Evolutionary conservation across 2,329 filamentous ascomycete genomes (phyloP).

Genomic region (Penicillium paneum): DNA sequence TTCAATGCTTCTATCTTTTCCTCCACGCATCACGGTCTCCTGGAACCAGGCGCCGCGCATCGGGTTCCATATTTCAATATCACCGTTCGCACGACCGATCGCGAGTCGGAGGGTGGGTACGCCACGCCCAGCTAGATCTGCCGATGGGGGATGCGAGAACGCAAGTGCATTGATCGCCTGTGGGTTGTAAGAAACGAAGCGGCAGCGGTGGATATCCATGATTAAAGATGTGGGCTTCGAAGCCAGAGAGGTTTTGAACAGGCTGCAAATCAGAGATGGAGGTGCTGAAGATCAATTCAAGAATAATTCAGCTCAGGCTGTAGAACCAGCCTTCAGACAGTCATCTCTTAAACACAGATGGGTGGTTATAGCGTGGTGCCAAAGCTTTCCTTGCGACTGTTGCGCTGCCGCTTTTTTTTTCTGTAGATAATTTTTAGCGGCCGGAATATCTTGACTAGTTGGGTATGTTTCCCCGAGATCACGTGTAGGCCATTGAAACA

Average conservation of each 20-base stretch:
- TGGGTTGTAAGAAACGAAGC: slow-evolving; percentile 89
- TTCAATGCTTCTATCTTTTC: slow-evolving; percentile 82
- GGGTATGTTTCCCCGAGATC: slow-evolving; percentile 6
- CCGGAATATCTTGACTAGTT: slow-evolving; percentile 26
- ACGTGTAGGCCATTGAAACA: not conserved
- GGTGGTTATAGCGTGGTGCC: slow-evolving; percentile 13
- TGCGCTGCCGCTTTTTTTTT: slow-evolving; percentile 29
- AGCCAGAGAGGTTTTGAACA: slow-evolving; percentile 13
- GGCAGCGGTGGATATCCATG: slow-evolving; percentile 97
- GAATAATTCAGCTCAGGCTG: slow-evolving; percentile 14
- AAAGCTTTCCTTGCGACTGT: slow-evolving; percentile 17
- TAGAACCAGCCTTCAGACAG: slow-evolving; percentile 19
- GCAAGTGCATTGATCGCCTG: slow-evolving; percentile 91
- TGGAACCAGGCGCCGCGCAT: slow-evolving; percentile 79
- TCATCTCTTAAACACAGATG: slow-evolving; percentile 18
- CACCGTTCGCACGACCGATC: slow-evolving; percentile 86
- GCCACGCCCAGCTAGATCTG: slow-evolving; percentile 45
- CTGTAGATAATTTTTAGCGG: slow-evolving; percentile 30
- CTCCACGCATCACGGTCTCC: slow-evolving; percentile 79
- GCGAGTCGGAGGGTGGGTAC: slow-evolving; percentile 71
- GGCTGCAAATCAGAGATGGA: slow-evolving; percentile 12
- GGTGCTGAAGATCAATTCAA: slow-evolving; percentile 16
- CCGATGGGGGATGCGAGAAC: slow-evolving; percentile 72
- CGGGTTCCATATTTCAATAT: slow-evolving; percentile 98
- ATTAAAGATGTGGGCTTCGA: slow-evolving; percentile 16